Base-by-base conservation (phyloP, 352 stramenopile species). In the Globisporangium canariense region DNA sequence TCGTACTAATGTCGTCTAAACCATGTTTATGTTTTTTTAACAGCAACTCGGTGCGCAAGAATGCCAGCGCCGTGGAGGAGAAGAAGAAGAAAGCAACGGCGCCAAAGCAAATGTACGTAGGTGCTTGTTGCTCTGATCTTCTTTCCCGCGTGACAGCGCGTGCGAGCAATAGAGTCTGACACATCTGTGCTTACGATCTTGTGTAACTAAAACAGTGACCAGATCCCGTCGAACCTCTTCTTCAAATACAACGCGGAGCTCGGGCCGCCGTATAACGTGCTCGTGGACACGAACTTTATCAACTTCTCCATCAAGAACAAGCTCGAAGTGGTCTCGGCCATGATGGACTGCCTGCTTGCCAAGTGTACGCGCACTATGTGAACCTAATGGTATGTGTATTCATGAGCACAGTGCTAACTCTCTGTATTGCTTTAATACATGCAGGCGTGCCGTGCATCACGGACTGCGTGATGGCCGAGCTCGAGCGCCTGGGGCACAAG, bases 221-320 rank as follows among this genome's bases (percentile, higher is more conserved):
- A 99, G 77, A 96, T 96, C 65, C 92, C 97, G 55, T 98, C 96
- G 25, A 97, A 97, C 62, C 83, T 99, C 69, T 99, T 99, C 76
- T 99, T 99, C 83, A 97, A 99, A 74, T 99, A 99, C 90, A 99
- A 99, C 76, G 93, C 96, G 30, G 93, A 98, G 51, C 83, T 99
- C 16, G 98, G 98, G 4, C 96, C 96, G 43, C 97, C 97, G 40
- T 99, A 99, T 79, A 97, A 98, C 78, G 89, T 99, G 47, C 78
- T 99, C 14, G 86, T 99, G 52, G 98, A 99, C 90, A 99, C 98
- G 22, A 99, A 99, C 78, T 99, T 99, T 87, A 99, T 99, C 78
- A 99, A 99, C 76, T 99, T 99, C 68, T 98, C 93, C 41, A 99
- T 99, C 80, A 98, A 98, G 66, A 98, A 99, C 86, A 98, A 98